Base-by-base conservation (phyloP, 768 basidiomycete species). In the Mycena vulgaris region DNA sequence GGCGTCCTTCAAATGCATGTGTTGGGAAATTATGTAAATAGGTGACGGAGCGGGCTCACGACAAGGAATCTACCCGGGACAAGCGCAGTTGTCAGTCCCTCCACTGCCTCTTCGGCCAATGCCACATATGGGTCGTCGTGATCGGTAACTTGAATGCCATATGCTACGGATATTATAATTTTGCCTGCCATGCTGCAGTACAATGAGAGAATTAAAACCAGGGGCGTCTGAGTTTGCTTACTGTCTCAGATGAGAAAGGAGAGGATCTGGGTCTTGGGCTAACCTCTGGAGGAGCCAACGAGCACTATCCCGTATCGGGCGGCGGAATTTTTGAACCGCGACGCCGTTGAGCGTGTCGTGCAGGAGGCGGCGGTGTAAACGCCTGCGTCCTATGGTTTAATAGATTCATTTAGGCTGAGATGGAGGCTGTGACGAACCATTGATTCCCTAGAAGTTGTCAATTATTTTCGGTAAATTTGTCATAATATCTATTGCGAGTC, bases 11-110 rank as follows among this genome's bases (percentile, higher is more conserved):
- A 49, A 6, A 7, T 37, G 35, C n/a, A n/a, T n/a, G 35, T 6
- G 11, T 4, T 21, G 33, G 1, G n/a, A 31, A 3, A 21, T 7
- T 13, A 25, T 11, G 39, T 19, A 7, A 17, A 9, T 2, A 27
- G 31, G 17, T 13, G 17, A 17, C 5, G 13, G 25, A 47, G 17
- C 6, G 76, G 57, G 40, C 82, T 39, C 30, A 67, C 79, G 13
- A 84, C 81, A 1, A 83, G 55, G 63, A 77, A 81, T 5, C 70
- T 74, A 0, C 80, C 80, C 7, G 80, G 80, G 10, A 71, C 72
- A 3, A 79, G 75, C 8, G 17, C 75, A 66, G 6, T 74, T 73
- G n/a, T 81, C 74, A 16, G 73, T 72, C 1, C 58, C 49, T 14
- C 8, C 6, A 80, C 64, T 5, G 80, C 79, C 5, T 75, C 61